phyloP scores from a whole-genome alignment of 768 basidiomycete genomes.

The Fomitopsis serialis region DNA sequence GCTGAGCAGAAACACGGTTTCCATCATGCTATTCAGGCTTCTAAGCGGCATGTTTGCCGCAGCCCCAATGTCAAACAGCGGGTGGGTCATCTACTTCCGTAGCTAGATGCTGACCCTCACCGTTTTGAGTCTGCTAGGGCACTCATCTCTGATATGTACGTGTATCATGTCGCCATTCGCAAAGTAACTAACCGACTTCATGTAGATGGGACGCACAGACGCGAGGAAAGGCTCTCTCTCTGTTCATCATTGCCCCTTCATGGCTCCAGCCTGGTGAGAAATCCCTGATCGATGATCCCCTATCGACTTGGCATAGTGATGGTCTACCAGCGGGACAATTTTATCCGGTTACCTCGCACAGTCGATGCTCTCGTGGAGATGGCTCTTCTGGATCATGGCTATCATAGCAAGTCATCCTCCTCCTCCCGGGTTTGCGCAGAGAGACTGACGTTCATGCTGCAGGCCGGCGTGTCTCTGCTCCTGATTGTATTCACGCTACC shows the following conservation, averaged over 20 bases:
- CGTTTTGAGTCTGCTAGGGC: constrained; percentile 28
- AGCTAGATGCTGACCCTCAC: no score
- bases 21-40: constrained; percentile 66
- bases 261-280: neutral
- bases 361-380: constrained; percentile 45
- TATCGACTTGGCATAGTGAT: constrained; percentile 19
- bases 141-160: neutral
- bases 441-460: constrained; percentile 32
- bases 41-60: constrained; percentile 67
- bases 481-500: constrained; percentile 51
- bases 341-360: constrained; percentile 28
- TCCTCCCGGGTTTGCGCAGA: no score
- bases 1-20: constrained; percentile 51
- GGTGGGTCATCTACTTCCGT: constrained; percentile 31
- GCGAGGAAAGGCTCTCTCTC: constrained; percentile 63
- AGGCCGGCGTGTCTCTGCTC: constrained; percentile 44
- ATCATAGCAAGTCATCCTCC: neutral
- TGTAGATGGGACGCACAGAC: constrained; percentile 54
- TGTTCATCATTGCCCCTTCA: constrained; percentile 40
- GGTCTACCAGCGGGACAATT: constrained; percentile 42
- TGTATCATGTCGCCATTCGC: neutral
- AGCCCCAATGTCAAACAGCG: constrained; percentile 64
- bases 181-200: constrained; percentile 18
- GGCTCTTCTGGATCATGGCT: constrained; percentile 52
- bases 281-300: no score